These are phyloP conservation scores for Trichoderma semiorbis DNA, from an alignment of 2,329 filamentous ascomycete species.

Conservation along the genomic window DNA sequence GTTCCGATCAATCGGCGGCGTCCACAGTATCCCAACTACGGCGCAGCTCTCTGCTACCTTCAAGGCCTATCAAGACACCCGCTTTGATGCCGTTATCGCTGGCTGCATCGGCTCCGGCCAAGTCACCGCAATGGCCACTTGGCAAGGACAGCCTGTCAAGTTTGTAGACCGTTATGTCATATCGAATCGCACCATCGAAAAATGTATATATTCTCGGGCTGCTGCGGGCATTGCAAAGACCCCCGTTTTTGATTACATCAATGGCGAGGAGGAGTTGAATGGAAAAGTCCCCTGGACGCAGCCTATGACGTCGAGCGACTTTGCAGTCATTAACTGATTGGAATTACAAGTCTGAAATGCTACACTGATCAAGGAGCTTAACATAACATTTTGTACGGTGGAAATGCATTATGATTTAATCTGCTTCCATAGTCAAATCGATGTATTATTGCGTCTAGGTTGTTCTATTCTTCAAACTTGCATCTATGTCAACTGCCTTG, in stretches of 20 bases:
- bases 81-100: background rate
- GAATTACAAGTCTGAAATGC: background rate
- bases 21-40: background rate
- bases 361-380: background rate
- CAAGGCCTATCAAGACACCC: background rate
- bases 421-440: too few species aligned
- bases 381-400: background rate
- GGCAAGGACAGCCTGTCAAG: background rate
- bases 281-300: background rate
- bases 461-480: too few species aligned
- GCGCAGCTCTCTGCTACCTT: background rate
- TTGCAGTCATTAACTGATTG: background rate
- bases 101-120: background rate
- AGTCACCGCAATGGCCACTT: background rate
- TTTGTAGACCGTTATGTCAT: background rate
- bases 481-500: too few species aligned
- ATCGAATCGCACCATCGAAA: background rate
- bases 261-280: background rate
- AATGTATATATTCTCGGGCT: background rate
- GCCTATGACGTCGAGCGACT: background rate
- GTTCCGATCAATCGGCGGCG: background rate
- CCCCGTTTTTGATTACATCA: background rate
- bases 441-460: too few species aligned
- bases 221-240: background rate
- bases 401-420: too few species aligned